Conservation (phyloP, 2,329 filamentous ascomycete species). For the Hymenoscyphus fructigenus region DNA sequence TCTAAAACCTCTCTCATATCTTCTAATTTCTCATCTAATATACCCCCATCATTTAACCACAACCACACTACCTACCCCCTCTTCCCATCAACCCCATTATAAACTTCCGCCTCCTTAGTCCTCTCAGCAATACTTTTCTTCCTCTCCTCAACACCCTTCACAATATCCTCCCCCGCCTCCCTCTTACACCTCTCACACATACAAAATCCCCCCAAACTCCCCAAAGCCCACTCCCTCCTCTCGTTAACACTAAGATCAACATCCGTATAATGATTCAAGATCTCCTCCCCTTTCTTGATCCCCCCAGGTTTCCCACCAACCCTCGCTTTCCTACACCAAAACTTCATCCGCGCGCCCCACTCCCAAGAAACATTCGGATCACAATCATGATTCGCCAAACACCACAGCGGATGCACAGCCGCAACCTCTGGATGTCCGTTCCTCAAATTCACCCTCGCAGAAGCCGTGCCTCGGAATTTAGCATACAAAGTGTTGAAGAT, state of each 20-base stretch:
- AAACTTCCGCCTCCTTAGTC: no score
- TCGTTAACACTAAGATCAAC: slow-evolving; percentile 73
- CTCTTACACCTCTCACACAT: slow-evolving; percentile 79
- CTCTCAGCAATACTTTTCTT: no score
- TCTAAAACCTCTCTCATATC: no score
- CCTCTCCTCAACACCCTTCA: no score
- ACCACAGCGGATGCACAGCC: slow-evolving; percentile 94
- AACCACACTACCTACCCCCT: no score
- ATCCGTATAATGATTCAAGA: slow-evolving; percentile 94
- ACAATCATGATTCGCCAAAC: slow-evolving; percentile 93
- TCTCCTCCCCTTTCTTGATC: slow-evolving; percentile 77
- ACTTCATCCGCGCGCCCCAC: slow-evolving; percentile 77
- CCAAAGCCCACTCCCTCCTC: slow-evolving; percentile 83
- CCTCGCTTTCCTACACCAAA: slow-evolving; percentile 60
- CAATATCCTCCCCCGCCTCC: slow-evolving; percentile 52
- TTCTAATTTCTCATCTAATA: no score
- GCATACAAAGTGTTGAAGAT: slow-evolving; percentile 88
- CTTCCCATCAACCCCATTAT: no score
- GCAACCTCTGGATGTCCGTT: slow-evolving; percentile 87
- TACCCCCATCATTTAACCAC: no score
- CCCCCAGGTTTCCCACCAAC: slow-evolving; percentile 56
- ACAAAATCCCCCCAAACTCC: slow-evolving; percentile 85
- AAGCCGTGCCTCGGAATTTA: slow-evolving; percentile 92
- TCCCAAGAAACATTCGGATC: slow-evolving; percentile 95
- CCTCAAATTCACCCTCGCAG: slow-evolving; percentile 72